Percentiles rank a stretch among this genome's conserved stretches.
These are phyloP conservation scores for Leccinum imitatum DNA, from an alignment of 768 basidiomycete species.

Conservation along the genomic window DNA sequence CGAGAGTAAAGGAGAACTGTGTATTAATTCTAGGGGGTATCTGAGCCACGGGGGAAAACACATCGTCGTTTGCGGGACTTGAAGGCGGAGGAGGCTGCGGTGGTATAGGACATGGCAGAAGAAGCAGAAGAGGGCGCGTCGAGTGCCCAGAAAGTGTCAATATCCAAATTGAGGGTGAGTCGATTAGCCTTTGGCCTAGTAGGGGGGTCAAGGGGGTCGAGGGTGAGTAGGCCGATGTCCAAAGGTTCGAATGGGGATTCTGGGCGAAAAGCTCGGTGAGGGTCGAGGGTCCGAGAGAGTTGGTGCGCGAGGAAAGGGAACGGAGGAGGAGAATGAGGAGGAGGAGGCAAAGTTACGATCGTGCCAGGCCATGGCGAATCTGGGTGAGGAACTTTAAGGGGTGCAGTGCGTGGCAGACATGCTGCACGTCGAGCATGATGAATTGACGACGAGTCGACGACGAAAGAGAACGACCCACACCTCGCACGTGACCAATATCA, in stretches of 20 bases:
- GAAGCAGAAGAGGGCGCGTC: conserved; percentile 19
- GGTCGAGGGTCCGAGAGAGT: conserved; percentile 3
- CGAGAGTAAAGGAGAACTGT: conserved; percentile 12
- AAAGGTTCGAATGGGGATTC: conserved; percentile 21
- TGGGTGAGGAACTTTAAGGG: conserved; percentile 16
- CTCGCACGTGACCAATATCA: conserved; percentile 30
- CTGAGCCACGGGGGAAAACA: conserved; percentile 7
- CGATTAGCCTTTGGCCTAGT: conserved; percentile 4
- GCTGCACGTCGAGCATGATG: conserved; percentile 23
- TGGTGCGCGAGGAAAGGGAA: conserved; percentile 22
- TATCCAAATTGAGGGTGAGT: conserved; percentile 27
- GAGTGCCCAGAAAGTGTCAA: conserved; percentile 16
- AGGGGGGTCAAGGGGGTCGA: conserved; percentile 8
- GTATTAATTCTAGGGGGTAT: conserved; percentile 4
- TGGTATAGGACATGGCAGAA: conserved; percentile 24
- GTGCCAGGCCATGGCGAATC: not conserved
- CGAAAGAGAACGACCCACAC: conserved; percentile 10
- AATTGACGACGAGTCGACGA: too few species aligned
- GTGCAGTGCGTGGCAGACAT: conserved; percentile 32
- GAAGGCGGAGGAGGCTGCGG: conserved; percentile 14
- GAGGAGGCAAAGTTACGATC: not conserved
- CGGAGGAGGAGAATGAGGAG: conserved; percentile 3
- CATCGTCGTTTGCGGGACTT: conserved; percentile 15
- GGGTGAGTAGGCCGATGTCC: conserved; percentile 14
- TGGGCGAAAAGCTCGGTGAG: conserved; percentile 5